These are phyloP conservation scores for Gautieria morchelliformis DNA, from an alignment of 768 basidiomycete species.

Conservation along the genomic window DNA sequence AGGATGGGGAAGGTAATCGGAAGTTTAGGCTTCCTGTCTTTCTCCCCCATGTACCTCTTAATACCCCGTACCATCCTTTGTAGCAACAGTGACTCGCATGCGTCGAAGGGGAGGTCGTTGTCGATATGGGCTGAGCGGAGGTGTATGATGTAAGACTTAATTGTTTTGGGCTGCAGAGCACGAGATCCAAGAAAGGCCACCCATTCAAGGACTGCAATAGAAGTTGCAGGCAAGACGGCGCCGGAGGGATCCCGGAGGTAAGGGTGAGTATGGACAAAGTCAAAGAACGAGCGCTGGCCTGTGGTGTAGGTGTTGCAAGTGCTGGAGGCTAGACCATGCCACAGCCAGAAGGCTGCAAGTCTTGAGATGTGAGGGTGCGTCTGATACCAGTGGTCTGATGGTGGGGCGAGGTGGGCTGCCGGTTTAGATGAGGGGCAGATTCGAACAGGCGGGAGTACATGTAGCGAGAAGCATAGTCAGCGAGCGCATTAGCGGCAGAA, in stretches of 20 bases:
- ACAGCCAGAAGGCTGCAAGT: slow-evolving; percentile 12
- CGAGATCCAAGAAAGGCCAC: too few species aligned
- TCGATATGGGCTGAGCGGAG: too few species aligned
- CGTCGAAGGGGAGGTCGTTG: too few species aligned
- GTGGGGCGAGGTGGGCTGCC: slow-evolving; percentile 15
- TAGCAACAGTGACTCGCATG: too few species aligned
- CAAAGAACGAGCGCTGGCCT: slow-evolving; percentile 21
- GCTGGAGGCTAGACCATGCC: slow-evolving; percentile 22
- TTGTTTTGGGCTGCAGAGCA: too few species aligned
- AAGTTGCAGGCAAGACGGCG: slow-evolving; percentile 6
- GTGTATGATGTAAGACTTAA: too few species aligned
- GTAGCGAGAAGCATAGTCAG: slow-evolving; percentile 15
- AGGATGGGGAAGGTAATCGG: slow-evolving; percentile 21
- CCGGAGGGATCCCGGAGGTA: slow-evolving; percentile 4
- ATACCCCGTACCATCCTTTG: slow-evolving; percentile 17
- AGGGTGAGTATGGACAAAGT: slow-evolving; percentile 13
- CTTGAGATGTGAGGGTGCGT: slow-evolving; percentile 10
- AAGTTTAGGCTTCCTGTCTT: slow-evolving; percentile 17
- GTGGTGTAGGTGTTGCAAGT: slow-evolving; percentile 23
- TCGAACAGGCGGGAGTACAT: slow-evolving; percentile 17
- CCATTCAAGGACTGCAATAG: slow-evolving; percentile 4
- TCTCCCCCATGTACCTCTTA: slow-evolving; percentile 2
- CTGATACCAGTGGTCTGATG: slow-evolving; percentile 14
- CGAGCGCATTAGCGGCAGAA: slow-evolving; percentile 11
- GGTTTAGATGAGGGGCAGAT: slow-evolving; percentile 15